Base-by-base conservation (phyloP, 2,329 filamentous ascomycete genomes). In the Raffaelea deltoideospora region DNA sequence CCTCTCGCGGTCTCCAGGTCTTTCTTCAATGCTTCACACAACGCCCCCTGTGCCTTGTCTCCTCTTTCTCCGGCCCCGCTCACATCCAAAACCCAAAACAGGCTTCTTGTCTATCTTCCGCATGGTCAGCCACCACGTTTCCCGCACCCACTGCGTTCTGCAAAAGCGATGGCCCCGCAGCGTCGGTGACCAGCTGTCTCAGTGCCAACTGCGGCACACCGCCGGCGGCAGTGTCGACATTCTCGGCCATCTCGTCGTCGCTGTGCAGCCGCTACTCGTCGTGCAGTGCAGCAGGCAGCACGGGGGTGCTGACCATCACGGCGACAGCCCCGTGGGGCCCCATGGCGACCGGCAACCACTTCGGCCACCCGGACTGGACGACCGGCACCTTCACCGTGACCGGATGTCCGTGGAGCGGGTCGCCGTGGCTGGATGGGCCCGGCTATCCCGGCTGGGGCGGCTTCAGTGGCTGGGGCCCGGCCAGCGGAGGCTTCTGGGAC, bases 101-200 rank as follows among this genome's bases (percentile, higher is more conserved):
- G 61, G 52, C 61, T 50, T 53, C 53, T 37, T 64, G 61, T 39
- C 51, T 63, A 33, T 60, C 59, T 10, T 59, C 59, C 3, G 50
- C 47, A 35, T 63, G 52, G 48, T 36, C 47, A n/a, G 43, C 50
- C 24, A 42, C 50, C 30, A 45, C 49, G 14, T 56, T 51, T 50
- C 53, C 54, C 3, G 43, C 50, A 0, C 49, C 55, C 2, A 51
- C 51, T 7, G 45, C 43, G 11, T 56, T 53, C 44, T 58, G 55
- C 45, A n/a, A n/a, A n/a, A n/a, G n/a, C n/a, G 37, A 37, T 26
- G 33, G 42, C 15, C 23, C 40, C 18, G 36, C 43, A 9, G 44
- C 43, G 15, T 41, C 50, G 17, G 48, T 53, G 3, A 43, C 48
- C 20, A 42, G 42, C 41, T 55, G 51, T 44, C 33, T 56, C 36